Conservation (phyloP, 2,329 filamentous ascomycete species). For the Ceratocystis diversiconidia region DNA sequence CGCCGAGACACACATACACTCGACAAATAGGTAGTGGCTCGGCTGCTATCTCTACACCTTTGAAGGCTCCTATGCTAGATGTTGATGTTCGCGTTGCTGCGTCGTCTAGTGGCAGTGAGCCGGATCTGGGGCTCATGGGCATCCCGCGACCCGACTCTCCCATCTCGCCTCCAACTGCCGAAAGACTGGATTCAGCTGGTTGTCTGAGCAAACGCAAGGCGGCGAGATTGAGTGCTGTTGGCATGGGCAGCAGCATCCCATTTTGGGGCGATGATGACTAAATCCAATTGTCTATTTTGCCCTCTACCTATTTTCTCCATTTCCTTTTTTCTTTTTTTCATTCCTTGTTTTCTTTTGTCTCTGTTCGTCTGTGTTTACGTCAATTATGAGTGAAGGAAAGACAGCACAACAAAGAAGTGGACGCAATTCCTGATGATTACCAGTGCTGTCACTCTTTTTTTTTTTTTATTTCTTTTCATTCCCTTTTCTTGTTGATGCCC, state of each 20-base stretch:
- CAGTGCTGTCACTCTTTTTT: background rate
- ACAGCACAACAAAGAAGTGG: background rate
- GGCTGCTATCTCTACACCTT: slow-evolving; percentile 10
- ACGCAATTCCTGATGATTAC: background rate
- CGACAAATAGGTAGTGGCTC: background rate
- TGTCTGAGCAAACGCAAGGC: slow-evolving; percentile 25
- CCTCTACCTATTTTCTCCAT: background rate
- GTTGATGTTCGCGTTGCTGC: slow-evolving; percentile 8
- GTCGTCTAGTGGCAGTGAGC: slow-evolving; percentile 7
- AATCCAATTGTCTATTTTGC: slow-evolving; percentile 2
- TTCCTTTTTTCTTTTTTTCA: background rate
- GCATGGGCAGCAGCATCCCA: slow-evolving; percentile 24
- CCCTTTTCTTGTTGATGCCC: background rate
- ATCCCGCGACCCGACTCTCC: slow-evolving; percentile 30
- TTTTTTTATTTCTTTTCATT: background rate
- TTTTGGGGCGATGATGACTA: slow-evolving; percentile 32
- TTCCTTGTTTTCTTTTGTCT: slow-evolving; percentile 4
- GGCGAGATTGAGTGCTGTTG: slow-evolving; percentile 31
- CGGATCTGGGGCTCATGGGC: slow-evolving; percentile 13
- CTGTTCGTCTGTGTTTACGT: background rate
- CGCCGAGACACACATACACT: slow-evolving; percentile 13
- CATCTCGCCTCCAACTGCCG: slow-evolving; percentile 19
- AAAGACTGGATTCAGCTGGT: slow-evolving; percentile 21
- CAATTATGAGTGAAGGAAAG: slow-evolving; percentile 11
- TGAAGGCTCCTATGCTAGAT: slow-evolving; percentile 20